These are phyloP conservation scores for Neopestalotiopsis clavispora DNA, from an alignment of 2,329 filamentous ascomycete species.

Conservation along the genomic window DNA sequence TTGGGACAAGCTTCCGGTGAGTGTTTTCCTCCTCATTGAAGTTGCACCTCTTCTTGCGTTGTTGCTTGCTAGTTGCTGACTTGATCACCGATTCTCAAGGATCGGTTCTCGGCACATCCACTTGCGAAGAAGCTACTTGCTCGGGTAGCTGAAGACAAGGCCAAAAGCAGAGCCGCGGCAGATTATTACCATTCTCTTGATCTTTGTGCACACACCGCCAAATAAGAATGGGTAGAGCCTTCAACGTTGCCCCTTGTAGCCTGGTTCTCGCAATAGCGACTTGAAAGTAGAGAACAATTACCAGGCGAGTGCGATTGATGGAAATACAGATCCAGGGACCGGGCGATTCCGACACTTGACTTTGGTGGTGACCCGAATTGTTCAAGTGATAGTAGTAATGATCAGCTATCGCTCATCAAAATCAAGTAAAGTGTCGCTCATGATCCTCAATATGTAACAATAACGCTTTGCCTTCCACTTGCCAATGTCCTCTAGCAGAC, in stretches of 20 bases:
- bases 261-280: no score
- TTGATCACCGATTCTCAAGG: background rate
- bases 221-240: no score
- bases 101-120: slow-evolving; percentile 11
- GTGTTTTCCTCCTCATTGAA: background rate
- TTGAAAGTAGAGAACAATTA: no score
- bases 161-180: background rate
- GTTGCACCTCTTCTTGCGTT: background rate
- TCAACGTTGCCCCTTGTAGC: no score
- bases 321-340: no score
- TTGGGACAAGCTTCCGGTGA: background rate
- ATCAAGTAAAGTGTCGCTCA: background rate
- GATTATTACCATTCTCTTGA: slow-evolving; percentile 3
- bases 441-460: background rate
- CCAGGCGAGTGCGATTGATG: no score
- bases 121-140: slow-evolving; percentile 4
- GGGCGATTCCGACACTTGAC: no score
- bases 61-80: background rate
- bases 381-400: no score
- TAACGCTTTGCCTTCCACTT: slow-evolving; percentile 4
- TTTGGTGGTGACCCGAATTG: no score
- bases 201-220: background rate
- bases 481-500: background rate
- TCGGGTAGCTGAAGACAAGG: background rate
- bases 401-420: background rate